Conservation (phyloP, 2,329 filamentous ascomycete genomes). For the Rhynchosporium secalis region DNA sequence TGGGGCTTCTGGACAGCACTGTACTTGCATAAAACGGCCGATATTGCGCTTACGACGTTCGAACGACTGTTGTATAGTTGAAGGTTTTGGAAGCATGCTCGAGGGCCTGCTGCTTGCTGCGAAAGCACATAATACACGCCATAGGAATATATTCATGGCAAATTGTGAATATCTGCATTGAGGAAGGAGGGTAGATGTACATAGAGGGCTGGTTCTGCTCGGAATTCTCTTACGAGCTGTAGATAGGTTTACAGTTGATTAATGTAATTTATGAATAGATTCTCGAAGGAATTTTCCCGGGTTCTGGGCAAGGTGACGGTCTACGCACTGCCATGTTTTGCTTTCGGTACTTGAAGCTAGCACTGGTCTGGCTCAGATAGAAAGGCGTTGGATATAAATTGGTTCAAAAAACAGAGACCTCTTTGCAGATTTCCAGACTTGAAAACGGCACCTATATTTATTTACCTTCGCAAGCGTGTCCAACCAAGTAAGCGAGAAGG, state of each 20-base stretch:
- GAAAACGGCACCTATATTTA: no score
- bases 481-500: no score
- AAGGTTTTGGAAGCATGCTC: neutral
- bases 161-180: conserved; percentile 15
- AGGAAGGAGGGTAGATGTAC: neutral
- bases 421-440: no score
- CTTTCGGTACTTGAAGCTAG: no score
- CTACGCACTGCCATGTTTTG: no score
- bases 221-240: neutral
- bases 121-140: neutral
- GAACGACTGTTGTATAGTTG: conserved; percentile 21
- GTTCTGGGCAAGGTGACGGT: no score
- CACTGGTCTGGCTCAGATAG: no score
- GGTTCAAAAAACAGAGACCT: no score
- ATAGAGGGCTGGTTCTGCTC: conserved; percentile 3
- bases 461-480: no score
- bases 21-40: conserved; percentile 7
- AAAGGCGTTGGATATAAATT: no score
- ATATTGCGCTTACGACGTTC: conserved; percentile 3
- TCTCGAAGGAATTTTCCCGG: neutral
- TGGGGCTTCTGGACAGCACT: neutral
- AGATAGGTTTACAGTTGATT: neutral
- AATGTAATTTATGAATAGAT: conserved; percentile 3
- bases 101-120: neutral
- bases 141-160: conserved; percentile 1